Base-by-base conservation (phyloP, 1,284 basidiomycete species). In the Trichosporon sp. region DNA sequence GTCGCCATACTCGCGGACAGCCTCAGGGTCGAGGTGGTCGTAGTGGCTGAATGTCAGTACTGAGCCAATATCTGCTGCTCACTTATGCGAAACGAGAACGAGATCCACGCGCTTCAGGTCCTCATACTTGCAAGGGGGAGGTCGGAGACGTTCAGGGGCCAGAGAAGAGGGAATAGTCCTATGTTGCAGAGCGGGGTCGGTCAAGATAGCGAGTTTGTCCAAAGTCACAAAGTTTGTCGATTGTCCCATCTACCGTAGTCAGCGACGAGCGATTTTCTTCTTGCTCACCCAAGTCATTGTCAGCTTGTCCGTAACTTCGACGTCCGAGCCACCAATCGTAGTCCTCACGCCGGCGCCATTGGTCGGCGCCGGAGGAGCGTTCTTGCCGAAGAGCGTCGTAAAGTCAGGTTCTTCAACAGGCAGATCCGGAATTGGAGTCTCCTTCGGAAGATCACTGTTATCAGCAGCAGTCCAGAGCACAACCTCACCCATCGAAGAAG, bases 121-220 rank as follows among this genome's bases (percentile, higher is more conserved):
- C 11, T 74, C 67, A 21, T 82, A 69, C 1, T 66, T 71, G 69
- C 82, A 83, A 0, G 82, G 82, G 27, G 80, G 67, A 19, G 81
- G 79, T 1, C 80, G 74, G 54, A 83, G 69, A 19, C 82, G 71
- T 34, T 74, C 72, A 4, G 82, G 82, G 3, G 80, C 81, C 16
- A 82, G 65, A 14, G 78, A 61, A 13, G 77, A 80, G 3, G 74
- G 73, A 9, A 83, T 69, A 0, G 82, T 82, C 32, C 80, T 77
- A 57, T 81, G 74, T 37, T 80, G 79, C 27, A 83, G 80, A 10
- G 82, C 81, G 1, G 83, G 83, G 65, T 84, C 83, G 37, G 83
- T 84, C 19, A 84, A 72, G 56, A 84, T 81, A 16, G 77, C 77
- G 11, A 83, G 73, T 16, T 81, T 81, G 56, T 81, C 78, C 40